Percentiles rank a stretch among this genome's conserved stretches.
Conservation (phyloP, 1,139 yeast genomes). For the Barnettozyma hawaiiensis region DNA sequence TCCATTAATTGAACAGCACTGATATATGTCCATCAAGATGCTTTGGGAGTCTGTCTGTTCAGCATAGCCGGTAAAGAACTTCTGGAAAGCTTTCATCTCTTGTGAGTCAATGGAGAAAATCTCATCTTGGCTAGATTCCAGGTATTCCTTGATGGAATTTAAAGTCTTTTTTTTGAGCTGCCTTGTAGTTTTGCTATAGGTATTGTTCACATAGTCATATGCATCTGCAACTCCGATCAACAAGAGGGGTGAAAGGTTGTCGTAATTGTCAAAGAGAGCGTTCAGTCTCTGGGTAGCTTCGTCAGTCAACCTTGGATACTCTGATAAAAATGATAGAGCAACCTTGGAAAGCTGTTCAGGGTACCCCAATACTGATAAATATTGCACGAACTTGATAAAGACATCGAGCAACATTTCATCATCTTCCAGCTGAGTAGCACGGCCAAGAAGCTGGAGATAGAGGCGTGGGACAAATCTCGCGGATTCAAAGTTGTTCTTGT, state of each 20-base stretch:
- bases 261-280: neutral
- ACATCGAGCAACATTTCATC: slow-evolving; percentile 7
- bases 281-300: slow-evolving; percentile 1
- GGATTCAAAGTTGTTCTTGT: slow-evolving; percentile 15
- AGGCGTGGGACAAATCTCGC: slow-evolving; percentile 23
- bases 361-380: slow-evolving; percentile 14
- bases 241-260: slow-evolving; percentile 10
- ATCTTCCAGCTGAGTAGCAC: slow-evolving; percentile 1
- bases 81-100: slow-evolving; percentile 2
- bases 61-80: neutral
- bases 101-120: slow-evolving; percentile 9
- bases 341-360: slow-evolving; percentile 17
- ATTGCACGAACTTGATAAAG: slow-evolving; percentile 14
- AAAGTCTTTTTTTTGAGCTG: neutral
- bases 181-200: neutral
- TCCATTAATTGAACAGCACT: slow-evolving; percentile 1
- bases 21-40: neutral
- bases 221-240: slow-evolving; percentile 6
- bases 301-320: neutral
- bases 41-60: neutral
- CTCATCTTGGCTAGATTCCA: slow-evolving; percentile 1
- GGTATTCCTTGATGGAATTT: neutral
- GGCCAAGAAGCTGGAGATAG: slow-evolving; percentile 16
- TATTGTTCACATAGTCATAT: neutral
- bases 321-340: slow-evolving; percentile 6